Conservation (phyloP, 768 basidiomycete species). For the Leccinum ochraceum region DNA sequence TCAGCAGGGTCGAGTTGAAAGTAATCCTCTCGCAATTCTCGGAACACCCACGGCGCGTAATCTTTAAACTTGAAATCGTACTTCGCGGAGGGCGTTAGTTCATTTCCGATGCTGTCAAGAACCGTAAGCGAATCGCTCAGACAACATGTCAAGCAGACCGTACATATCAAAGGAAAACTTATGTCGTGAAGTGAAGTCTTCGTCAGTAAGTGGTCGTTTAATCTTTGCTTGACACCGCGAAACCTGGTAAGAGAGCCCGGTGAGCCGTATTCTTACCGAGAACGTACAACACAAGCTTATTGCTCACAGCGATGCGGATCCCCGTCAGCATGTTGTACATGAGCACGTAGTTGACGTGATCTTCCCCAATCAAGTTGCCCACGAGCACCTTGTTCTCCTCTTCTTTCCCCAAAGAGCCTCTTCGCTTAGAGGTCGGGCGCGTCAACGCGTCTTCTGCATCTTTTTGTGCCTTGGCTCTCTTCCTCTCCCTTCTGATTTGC, state of each 20-base stretch:
- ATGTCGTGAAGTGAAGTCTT: conserved; percentile 86
- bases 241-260: conserved; percentile 50
- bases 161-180: conserved; percentile 98
- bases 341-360: conserved; percentile 96
- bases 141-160: conserved; percentile 23
- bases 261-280: conserved; percentile 5
- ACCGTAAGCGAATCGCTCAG: neutral
- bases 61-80: conserved; percentile 99
- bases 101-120: conserved; percentile 80
- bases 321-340: conserved; percentile 99
- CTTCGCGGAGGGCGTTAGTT: conserved; percentile 94
- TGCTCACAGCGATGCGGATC: conserved; percentile 86
- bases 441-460: conserved; percentile 63
- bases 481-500: conserved; percentile 80
- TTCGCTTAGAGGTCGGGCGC: conserved; percentile 24
- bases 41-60: conserved; percentile 98
- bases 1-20: conserved; percentile 97
- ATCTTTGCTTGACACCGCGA: conserved; percentile 97
- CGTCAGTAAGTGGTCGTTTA: conserved; percentile 76
- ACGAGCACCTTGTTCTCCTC: conserved; percentile 68
- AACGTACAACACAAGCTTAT: neutral
- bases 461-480: conserved; percentile 66
- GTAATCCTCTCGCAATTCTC: conserved; percentile 89
- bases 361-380: conserved; percentile 97
- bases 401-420: conserved; percentile 26